A percentile compares a stretch with the other conserved stretches of the same genome.
These are phyloP conservation scores for Arachis monticola DNA, from an alignment of 331 rosid species.

Conservation along the genomic window DNA sequence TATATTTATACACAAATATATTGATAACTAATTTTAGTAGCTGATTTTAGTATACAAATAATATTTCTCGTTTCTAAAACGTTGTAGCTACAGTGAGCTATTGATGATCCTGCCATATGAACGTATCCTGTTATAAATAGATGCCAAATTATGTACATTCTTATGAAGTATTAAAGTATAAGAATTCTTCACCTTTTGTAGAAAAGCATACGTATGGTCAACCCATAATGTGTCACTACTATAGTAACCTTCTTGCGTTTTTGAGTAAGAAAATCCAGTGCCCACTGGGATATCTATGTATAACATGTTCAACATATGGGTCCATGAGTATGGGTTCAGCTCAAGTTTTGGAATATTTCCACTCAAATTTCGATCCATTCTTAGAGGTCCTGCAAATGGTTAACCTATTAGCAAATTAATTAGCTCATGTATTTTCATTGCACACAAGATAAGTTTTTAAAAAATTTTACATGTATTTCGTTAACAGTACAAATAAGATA, in stretches of 20 bases:
- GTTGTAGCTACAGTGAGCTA: too few species aligned
- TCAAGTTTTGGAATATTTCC: conserved; percentile 47
- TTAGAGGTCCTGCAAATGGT: conserved; percentile 50
- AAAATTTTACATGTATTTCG: too few species aligned
- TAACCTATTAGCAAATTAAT: neutral
- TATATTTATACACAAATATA: too few species aligned
- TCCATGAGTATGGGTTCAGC: conserved; percentile 52
- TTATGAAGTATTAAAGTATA: neutral
- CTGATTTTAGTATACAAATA: too few species aligned
- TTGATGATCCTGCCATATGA: too few species aligned
- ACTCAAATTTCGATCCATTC: conserved; percentile 24
- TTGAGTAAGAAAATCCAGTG: conserved; percentile 42
- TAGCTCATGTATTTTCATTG: too few species aligned
- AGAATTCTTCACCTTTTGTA: conserved; percentile 22
- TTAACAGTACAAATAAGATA: too few species aligned
- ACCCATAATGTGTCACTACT: conserved; percentile 5
- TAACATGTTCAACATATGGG: conserved; percentile 38
- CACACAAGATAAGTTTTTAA: too few species aligned
- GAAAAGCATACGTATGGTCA: conserved; percentile 11
- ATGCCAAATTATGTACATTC: neutral
- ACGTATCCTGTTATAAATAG: too few species aligned
- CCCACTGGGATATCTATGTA: conserved; percentile 45
- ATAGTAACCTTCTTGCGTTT: conserved; percentile 32
- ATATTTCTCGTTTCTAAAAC: too few species aligned
- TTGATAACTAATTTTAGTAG: too few species aligned